These are phyloP conservation scores for Ceratocystiopsis brevicomis DNA, from an alignment of 2,329 filamentous ascomycete species.

Conservation along the genomic window DNA sequence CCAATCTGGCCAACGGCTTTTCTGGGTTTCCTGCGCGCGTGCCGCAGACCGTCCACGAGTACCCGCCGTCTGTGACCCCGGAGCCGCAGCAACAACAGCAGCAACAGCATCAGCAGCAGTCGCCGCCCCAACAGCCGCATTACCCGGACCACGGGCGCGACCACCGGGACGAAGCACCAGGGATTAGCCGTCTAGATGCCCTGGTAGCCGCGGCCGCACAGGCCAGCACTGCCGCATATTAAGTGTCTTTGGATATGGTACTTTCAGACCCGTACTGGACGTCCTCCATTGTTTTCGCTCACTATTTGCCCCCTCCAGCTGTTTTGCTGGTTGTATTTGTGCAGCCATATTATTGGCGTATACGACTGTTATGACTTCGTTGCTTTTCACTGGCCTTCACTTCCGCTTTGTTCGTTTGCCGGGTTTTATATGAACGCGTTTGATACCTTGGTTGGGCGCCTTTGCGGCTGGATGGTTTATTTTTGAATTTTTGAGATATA, in stretches of 20 bases:
- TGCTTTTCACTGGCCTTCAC: background rate
- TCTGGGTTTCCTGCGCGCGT: slow-evolving; percentile 8
- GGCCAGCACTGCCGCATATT: slow-evolving; percentile 8
- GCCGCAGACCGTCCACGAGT: slow-evolving; percentile 8
- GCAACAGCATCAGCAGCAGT: background rate
- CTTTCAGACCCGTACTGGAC: too few species aligned
- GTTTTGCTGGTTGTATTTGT: background rate
- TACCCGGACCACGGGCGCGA: background rate
- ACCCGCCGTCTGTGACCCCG: background rate
- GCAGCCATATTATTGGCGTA: too few species aligned
- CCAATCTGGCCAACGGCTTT: slow-evolving; percentile 21
- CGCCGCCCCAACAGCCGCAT: slow-evolving; percentile 1
- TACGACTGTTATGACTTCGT: background rate
- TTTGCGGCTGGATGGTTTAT: background rate
- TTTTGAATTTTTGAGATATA: background rate
- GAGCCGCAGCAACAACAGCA: background rate
- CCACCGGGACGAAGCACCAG: background rate
- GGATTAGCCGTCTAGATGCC: slow-evolving; percentile 7
- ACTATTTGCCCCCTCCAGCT: background rate
- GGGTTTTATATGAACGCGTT: background rate
- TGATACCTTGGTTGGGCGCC: background rate
- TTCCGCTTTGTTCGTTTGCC: background rate
- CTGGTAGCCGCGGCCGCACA: slow-evolving; percentile 9
- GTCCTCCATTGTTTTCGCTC: too few species aligned
- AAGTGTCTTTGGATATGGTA: background rate